Percentiles rank a stretch among this genome's conserved stretches.
Evolutionary conservation across 805 yeast genomes (phyloP).

Genomic region (Hanseniaspora occidentalis): DNA sequence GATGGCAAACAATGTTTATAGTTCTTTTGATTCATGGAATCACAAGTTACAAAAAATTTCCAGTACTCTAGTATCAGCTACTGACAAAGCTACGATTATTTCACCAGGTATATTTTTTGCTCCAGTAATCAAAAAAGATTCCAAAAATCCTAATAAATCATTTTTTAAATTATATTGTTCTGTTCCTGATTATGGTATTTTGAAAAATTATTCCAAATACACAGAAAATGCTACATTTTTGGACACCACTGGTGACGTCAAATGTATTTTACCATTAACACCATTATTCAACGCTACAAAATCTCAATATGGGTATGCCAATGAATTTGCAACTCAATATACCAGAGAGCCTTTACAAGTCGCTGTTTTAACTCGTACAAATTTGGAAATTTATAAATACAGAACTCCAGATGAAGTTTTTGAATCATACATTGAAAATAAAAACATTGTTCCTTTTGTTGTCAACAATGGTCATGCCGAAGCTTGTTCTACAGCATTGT

Average conservation of each 20-base stretch:
- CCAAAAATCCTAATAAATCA: constrained; percentile 1
- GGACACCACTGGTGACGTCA: constrained; percentile 48
- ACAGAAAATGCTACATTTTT: constrained; percentile 74
- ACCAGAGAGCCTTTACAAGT: constrained; percentile 51
- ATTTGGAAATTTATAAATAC: constrained; percentile 64
- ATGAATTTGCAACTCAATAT: constrained; percentile 80
- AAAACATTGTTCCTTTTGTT: constrained; percentile 33
- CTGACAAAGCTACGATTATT: constrained; percentile 46
- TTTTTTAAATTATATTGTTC: constrained; percentile 52
- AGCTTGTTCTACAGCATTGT: constrained; percentile 78
- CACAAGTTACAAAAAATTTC: constrained; percentile 44
- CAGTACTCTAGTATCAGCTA: constrained; percentile 41
- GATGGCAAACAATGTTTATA: constrained; percentile 12
- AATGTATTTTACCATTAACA: constrained; percentile 54
- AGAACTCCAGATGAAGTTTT: constrained; percentile 73
- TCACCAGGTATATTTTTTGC: constrained; percentile 84
- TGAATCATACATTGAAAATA: constrained; percentile 27
- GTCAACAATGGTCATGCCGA: constrained; percentile 78
- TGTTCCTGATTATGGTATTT: constrained; percentile 74
- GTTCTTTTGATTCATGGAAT: constrained; percentile 1
- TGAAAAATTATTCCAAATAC: constrained; percentile 58
- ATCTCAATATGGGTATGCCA: constrained; percentile 73
- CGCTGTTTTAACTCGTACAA: constrained; percentile 72
- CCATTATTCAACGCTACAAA: constrained; percentile 60
- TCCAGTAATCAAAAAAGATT: constrained; percentile 29